Percentiles rank a stretch among this genome's conserved stretches.
These are phyloP conservation scores for Verticillium nonalfalfae DNA, from an alignment of 2,329 filamentous ascomycete species.

Conservation along the genomic window DNA sequence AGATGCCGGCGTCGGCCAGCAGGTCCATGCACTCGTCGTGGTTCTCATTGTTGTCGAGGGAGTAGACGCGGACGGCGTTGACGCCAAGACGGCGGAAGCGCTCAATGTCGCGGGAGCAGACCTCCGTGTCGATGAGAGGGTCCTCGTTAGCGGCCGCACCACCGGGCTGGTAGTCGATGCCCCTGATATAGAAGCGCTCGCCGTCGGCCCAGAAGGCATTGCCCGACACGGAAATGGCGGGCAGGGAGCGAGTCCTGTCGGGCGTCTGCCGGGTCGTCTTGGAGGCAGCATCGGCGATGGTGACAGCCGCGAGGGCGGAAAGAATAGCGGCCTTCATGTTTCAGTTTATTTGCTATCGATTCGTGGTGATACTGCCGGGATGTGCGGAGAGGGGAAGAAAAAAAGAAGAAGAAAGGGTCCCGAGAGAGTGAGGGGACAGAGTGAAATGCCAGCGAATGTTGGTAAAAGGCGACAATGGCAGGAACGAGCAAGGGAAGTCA, in stretches of 20 bases:
- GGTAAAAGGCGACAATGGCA: background rate
- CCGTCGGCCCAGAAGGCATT: conserved; percentile 52
- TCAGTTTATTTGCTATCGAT: background rate
- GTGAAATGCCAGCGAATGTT: background rate
- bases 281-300: conserved; percentile 37
- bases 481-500: background rate
- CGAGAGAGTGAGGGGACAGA: conserved; percentile 7
- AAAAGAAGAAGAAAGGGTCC: conserved; percentile 1
- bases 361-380: too few relatives aligned
- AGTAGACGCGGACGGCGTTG: conserved; percentile 91
- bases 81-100: conserved; percentile 81
- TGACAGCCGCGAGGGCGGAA: conserved; percentile 40
- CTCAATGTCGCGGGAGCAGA: conserved; percentile 73
- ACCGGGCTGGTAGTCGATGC: conserved; percentile 58
- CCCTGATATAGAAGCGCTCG: conserved; percentile 52
- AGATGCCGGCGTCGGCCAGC: conserved; percentile 80
- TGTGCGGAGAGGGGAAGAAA: background rate
- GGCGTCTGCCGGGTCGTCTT: conserved; percentile 31
- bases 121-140: conserved; percentile 63
- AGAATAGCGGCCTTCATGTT: conserved; percentile 45
- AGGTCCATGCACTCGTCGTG: conserved; percentile 83
- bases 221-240: conserved; percentile 46
- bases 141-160: conserved; percentile 54
- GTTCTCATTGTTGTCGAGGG: conserved; percentile 71
- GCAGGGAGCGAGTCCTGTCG: conserved; percentile 41